Evolutionary conservation across 345 rosid species (phyloP).

Genomic region (Nasturtium officinale): DNA sequence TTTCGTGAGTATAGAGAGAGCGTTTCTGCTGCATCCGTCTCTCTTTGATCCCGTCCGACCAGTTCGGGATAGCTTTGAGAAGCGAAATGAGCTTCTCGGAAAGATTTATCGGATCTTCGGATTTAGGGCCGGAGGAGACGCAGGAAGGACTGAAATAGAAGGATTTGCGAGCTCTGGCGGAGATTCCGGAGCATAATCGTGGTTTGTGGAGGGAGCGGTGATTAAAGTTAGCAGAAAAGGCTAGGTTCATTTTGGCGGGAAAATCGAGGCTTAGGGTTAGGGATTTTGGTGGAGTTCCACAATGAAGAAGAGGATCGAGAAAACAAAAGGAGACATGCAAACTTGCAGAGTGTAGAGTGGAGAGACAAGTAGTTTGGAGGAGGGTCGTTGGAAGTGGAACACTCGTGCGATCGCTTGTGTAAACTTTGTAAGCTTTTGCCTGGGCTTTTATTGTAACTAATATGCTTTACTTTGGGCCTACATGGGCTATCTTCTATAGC

Average conservation of each 20-base stretch:
- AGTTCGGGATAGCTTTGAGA: conserved; percentile 72
- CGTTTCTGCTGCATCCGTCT: conserved; percentile 76
- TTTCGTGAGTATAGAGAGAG: conserved; percentile 73
- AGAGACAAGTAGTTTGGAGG: conserved; percentile 9
- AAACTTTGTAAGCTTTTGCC: no score
- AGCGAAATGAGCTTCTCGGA: conserved; percentile 52
- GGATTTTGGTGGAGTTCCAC: conserved; percentile 34
- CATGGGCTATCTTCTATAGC: conserved; percentile 6
- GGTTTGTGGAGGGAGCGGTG: conserved; percentile 43
- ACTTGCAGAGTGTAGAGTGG: conserved; percentile 21
- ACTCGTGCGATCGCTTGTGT: neutral
- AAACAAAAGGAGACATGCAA: conserved; percentile 12
- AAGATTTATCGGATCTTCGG: conserved; percentile 22
- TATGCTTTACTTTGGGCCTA: neutral
- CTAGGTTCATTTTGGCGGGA: conserved; percentile 46
- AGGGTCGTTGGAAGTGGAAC: conserved; percentile 6
- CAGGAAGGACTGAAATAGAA: conserved; percentile 39
- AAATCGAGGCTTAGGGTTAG: conserved; percentile 42
- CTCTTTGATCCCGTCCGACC: conserved; percentile 86
- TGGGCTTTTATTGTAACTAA: no score
- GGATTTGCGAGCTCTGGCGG: conserved; percentile 41
- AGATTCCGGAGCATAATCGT: conserved; percentile 31
- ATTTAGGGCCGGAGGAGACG: conserved; percentile 39
- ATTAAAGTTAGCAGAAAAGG: conserved; percentile 45
- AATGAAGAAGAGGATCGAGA: conserved; percentile 15